Base-by-base conservation (phyloP, 2,329 filamentous ascomycete species). In the Sclerotinia subarctica region DNA sequence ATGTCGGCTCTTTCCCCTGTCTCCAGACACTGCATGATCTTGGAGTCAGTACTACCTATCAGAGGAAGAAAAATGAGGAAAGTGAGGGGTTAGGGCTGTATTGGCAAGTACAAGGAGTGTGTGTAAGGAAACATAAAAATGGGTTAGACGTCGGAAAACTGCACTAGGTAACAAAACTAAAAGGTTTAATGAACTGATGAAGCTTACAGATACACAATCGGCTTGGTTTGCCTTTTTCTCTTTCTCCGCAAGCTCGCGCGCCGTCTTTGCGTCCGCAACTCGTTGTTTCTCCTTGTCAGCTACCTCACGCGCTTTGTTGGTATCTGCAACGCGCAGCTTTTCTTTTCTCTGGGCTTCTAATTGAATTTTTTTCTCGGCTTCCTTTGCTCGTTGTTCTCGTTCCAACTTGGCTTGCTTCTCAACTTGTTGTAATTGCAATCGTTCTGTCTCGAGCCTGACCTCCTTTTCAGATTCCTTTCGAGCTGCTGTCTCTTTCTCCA, bases 21-120 rank as follows among this genome's bases (percentile, higher is more conserved):
- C 49, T 71, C 70, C 69, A 74, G 71, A 32, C 71, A 74, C 15
- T 42, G 38, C 38, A 42, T 17, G 38, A 42, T 42, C 13, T 17
- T 15, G 4, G 38, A 17, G 13, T 42, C 15, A 42, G 38, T 17
- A 15, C 13, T 42, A 5, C 38, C 38, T 42, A 42, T 17, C 38
- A 42, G 6, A 42, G 38, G 15, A 17, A 17, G 15, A 5, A 17
- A 17, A 42, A 5, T 42, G 38, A 17, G 38, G 38, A 38, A 38
- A 38, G 38, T 11, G 35, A 38, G 11, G 11, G 38, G 38, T 42
- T 42, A 42, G 13, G 38, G 38, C 15, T 42, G 13, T 42, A 42
- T 42, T 42, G 13, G 38, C 38, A 42, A 42, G 38, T 42, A 42
- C 15, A 42, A 42, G 38, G 38, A 17, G 38, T 17, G 38, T 17